Percentiles rank a stretch among this genome's conserved stretches.
These are phyloP conservation scores for Lachnellula arida DNA, from an alignment of 2,329 filamentous ascomycete genomes.

Conservation along the genomic window DNA sequence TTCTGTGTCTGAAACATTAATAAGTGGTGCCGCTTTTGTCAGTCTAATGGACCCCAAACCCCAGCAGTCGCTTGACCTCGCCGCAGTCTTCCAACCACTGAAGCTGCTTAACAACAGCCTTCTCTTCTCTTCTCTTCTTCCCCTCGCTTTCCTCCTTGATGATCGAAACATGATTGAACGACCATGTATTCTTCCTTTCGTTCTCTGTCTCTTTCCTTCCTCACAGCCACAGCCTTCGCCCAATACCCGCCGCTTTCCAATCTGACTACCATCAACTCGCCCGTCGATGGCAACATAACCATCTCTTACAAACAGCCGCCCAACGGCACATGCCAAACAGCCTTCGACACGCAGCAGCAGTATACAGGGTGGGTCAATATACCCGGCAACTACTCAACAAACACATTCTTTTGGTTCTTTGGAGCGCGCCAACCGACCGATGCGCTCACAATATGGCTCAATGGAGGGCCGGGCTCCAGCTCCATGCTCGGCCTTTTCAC, in stretches of 20 bases:
- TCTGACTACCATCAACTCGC: constrained; percentile 55
- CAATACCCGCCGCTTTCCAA: constrained; percentile 38
- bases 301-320: constrained; percentile 63
- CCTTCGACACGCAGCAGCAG: constrained; percentile 61
- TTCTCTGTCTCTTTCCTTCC: constrained; percentile 15
- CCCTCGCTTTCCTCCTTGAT: constrained; percentile 6
- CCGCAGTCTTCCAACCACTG: neutral
- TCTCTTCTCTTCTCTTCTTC: neutral
- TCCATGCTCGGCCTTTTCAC: constrained; percentile 61
- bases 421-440: constrained; percentile 41
- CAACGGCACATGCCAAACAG: constrained; percentile 58
- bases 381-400: constrained; percentile 49
- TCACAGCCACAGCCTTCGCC: constrained; percentile 24
- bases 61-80: neutral
- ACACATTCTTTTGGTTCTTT: constrained; percentile 46
- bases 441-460: constrained; percentile 59
- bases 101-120: neutral
- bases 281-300: constrained; percentile 58
- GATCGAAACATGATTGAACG: constrained; percentile 25
- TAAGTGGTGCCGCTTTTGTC: neutral
- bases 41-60: neutral
- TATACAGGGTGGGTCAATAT: constrained; percentile 66
- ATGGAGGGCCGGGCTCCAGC: constrained; percentile 61
- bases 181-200: constrained; percentile 23
- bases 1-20: neutral